Percentiles rank a stretch among this genome's conserved stretches.
Evolutionary conservation across 208 protist species (phyloP).

Genomic region (Trypanosoma conorhini): DNA sequence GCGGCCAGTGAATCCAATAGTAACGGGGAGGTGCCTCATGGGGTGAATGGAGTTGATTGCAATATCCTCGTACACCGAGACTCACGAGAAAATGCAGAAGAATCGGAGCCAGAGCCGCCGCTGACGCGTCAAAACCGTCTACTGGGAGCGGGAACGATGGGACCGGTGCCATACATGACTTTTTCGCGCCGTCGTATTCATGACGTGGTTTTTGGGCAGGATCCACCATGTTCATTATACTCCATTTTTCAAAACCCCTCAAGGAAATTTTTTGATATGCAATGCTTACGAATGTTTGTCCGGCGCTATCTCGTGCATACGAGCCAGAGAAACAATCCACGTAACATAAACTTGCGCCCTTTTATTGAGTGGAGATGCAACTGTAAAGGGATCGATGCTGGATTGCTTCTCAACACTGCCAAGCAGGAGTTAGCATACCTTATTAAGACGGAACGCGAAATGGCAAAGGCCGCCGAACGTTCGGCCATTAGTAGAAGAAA

Average conservation of each 20-base stretch:
- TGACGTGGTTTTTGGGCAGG: constrained; percentile 64
- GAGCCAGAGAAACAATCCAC: constrained; percentile 70
- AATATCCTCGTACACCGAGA: background rate
- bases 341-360: constrained; percentile 51
- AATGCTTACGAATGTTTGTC: constrained; percentile 85
- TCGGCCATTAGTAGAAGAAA: constrained; percentile 26
- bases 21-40: constrained; percentile 1
- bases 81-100: background rate
- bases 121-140: constrained; percentile 8
- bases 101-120: background rate
- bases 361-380: constrained; percentile 67
- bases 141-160: constrained; percentile 19
- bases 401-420: constrained; percentile 49
- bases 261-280: constrained; percentile 65
- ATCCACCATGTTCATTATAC: constrained; percentile 57
- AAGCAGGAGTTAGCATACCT: constrained; percentile 71
- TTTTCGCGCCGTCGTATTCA: constrained; percentile 72
- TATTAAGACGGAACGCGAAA: constrained; percentile 63
- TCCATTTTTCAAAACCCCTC: constrained; percentile 61
- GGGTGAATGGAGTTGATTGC: background rate
- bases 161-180: constrained; percentile 78
- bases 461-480: constrained; percentile 31
- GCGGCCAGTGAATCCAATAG: background rate
- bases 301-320: constrained; percentile 83
- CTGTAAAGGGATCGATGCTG: constrained; percentile 54